A percentile compares a stretch with the other conserved stretches of the same genome.
Evolutionary conservation across 2,329 filamentous ascomycete species (phyloP).

Genomic region (Cladosporium sp.): DNA sequence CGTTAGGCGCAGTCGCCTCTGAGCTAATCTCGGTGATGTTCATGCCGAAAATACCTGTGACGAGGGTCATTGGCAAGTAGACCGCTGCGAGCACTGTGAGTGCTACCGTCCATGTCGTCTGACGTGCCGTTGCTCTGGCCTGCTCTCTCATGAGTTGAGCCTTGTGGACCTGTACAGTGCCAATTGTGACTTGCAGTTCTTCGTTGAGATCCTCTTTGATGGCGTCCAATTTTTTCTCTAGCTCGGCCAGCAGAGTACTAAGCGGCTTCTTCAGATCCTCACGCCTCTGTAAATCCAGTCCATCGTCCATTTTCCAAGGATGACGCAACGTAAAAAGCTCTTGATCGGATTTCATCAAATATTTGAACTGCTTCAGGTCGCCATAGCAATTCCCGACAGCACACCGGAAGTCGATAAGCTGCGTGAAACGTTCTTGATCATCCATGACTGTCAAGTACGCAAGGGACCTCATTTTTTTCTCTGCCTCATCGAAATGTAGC

Average conservation of each 20-base stretch:
- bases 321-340: too few species aligned
- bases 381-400: background rate
- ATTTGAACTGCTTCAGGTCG: background rate
- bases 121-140: background rate
- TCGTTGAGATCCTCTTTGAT: background rate
- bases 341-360: too few species aligned
- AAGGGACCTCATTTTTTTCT: background rate
- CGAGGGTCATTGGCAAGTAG: conserved; percentile 29
- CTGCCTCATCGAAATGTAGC: background rate
- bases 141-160: background rate
- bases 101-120: background rate
- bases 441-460: background rate
- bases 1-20: background rate
- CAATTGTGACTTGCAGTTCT: background rate
- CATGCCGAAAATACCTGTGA: conserved; percentile 32
- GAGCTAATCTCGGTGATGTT: conserved; percentile 31
- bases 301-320: too few species aligned
- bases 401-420: background rate
- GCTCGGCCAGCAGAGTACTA: background rate
- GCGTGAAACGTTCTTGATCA: background rate
- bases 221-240: background rate
- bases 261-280: background rate
- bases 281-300: too few species aligned
- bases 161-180: background rate
- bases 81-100: conserved; percentile 29